Evolutionary conservation across 2,329 filamentous ascomycete species (phyloP).

Genomic region (Claviceps lovelessii): DNA sequence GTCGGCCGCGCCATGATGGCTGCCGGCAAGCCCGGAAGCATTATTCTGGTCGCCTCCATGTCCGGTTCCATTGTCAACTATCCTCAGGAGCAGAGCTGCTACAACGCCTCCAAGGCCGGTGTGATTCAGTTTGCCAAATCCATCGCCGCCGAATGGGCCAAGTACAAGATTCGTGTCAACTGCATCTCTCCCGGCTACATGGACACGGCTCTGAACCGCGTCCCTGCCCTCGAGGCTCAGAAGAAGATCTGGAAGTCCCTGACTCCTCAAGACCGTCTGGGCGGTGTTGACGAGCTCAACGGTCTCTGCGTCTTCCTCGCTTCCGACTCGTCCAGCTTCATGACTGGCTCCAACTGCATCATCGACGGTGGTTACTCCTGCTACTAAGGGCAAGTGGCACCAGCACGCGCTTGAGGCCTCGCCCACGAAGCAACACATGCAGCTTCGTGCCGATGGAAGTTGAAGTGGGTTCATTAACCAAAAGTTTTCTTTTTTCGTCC

Average conservation of each 20-base stretch:
- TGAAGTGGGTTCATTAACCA: too few species aligned
- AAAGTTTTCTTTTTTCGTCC: too few species aligned
- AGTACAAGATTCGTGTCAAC: slow-evolving; percentile 69
- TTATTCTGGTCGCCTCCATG: slow-evolving; percentile 69
- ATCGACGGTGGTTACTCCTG: slow-evolving; percentile 58
- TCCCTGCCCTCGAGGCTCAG: slow-evolving; percentile 62
- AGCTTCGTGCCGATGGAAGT: too few species aligned
- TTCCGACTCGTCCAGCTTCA: slow-evolving; percentile 57
- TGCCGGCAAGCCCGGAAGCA: slow-evolving; percentile 54
- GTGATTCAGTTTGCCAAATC: slow-evolving; percentile 68
- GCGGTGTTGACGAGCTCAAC: slow-evolving; percentile 62
- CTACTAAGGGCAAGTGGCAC: slow-evolving; percentile 24
- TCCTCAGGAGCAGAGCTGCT: slow-evolving; percentile 69
- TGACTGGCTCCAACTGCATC: slow-evolving; percentile 62
- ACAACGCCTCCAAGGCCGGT: slow-evolving; percentile 73
- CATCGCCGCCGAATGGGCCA: slow-evolving; percentile 72
- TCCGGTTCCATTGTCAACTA: slow-evolving; percentile 75
- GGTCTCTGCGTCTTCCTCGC: slow-evolving; percentile 64
- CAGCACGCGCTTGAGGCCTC: too few species aligned
- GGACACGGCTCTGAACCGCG: slow-evolving; percentile 69
- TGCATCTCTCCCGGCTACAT: slow-evolving; percentile 77
- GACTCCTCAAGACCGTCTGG: slow-evolving; percentile 60
- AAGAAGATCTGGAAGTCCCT: slow-evolving; percentile 68
- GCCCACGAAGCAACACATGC: too few species aligned
- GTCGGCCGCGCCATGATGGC: slow-evolving; percentile 59